Base-by-base conservation (phyloP, 768 basidiomycete genomes). In the Sarcodon sp. region DNA sequence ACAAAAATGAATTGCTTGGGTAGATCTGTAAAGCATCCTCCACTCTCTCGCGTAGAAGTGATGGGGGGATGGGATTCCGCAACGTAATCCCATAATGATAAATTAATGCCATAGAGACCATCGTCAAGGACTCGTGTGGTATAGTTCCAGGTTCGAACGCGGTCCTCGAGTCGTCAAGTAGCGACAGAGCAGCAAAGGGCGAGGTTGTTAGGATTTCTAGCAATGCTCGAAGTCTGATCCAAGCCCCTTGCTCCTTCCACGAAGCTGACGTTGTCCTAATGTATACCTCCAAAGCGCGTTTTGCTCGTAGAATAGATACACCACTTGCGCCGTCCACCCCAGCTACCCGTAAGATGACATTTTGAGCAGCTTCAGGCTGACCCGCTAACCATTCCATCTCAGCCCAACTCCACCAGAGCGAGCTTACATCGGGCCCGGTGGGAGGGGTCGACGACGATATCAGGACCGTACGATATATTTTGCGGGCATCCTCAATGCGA, bases 391-490 rank as follows among this genome's bases (percentile, higher is more conserved):
- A 91, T 61, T 88, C 87, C 72, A 87, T 73, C 55, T 90, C 81
- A 1, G 80, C 83, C 84, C 86, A 90, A 54, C 81, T 76, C 79
- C 80, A 87, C 83, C 83, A 90, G 51, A 90, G 58, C 48, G 60
- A 61, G 16, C 71, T 66, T 56, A 12, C 61, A 46, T 21, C 15
- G 4, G 36, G 18, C 11, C 34, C 34, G 12, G 35, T 18, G 12
- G 38, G 36, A 11, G 49, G 46, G 8, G 66, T 62, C 3, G 68
- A 64, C 1, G 76, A 66, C 6, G 73, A 65, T 37, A 71, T 64
- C 15, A 87, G 72, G 6, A 84, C 69, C 1, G 80, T 79, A 53
- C 80, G 72, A 61, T 86, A 91, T 3, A 91, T 70, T 56, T 87
- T 90, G 33, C 87, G 73, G 11, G 86, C 85, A 16, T 84, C 84